phyloP scores from a whole-genome alignment of 495 filamentous ascomycete genomes.

The Aspergillus mulundensis region DNA sequence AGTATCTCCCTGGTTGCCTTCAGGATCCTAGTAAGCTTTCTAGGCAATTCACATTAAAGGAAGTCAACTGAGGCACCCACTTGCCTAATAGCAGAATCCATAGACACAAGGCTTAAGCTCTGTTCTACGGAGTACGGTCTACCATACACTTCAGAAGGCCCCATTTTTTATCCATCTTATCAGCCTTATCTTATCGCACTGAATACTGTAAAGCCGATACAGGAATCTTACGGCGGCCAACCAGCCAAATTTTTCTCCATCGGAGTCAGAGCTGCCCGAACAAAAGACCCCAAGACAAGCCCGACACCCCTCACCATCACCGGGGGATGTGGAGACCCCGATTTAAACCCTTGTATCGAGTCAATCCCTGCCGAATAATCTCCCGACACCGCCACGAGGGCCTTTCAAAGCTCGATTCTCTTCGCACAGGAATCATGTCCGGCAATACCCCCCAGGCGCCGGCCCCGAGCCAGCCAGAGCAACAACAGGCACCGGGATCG shows the following conservation, averaged over 20 bases:
- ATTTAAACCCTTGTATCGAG: not conserved
- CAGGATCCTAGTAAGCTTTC: too few relatives aligned
- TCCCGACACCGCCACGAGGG: not conserved
- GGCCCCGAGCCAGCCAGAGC: not conserved
- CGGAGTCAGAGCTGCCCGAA: not conserved
- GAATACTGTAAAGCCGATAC: not conserved
- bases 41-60: too few relatives aligned
- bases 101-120: too few relatives aligned
- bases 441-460: not conserved
- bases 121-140: too few relatives aligned
- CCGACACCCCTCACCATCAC: not conserved
- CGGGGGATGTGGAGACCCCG: not conserved
- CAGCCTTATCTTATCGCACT: not conserved
- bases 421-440: slow-evolving; percentile 4
- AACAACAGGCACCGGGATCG: slow-evolving; percentile 1
- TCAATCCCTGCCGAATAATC: slow-evolving; percentile 1
- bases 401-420: slow-evolving; percentile 4
- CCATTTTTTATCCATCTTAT: too few relatives aligned
- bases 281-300: not conserved
- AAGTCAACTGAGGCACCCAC: too few relatives aligned
- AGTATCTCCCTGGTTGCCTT: too few relatives aligned
- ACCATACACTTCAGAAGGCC: too few relatives aligned
- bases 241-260: not conserved
- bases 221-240: not conserved
- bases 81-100: too few relatives aligned